A percentile compares a stretch with the other conserved stretches of the same genome.
These are phyloP conservation scores for Hylodesmum podocarpum DNA, from an alignment of 306 rosid genomes.

Conservation along the genomic window DNA sequence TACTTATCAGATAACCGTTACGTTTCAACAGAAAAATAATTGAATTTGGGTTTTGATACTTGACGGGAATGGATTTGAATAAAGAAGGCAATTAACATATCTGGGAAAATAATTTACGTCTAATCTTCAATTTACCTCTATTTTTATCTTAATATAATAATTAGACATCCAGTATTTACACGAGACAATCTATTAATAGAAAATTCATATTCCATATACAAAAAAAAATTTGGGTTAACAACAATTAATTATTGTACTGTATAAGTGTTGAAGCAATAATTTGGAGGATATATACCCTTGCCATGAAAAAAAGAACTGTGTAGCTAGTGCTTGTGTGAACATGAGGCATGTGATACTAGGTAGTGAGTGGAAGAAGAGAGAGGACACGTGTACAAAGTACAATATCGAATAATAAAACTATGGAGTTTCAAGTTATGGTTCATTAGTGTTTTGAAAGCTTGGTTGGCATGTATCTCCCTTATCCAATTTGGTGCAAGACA, in stretches of 20 bases:
- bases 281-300: too few relatives aligned
- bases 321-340: conserved; percentile 6
- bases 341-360: conserved; percentile 6
- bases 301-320: too few relatives aligned
- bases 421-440: conserved; percentile 27
- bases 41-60: conserved; percentile 1
- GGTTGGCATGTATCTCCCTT: not conserved
- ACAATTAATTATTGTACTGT: too few relatives aligned
- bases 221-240: too few relatives aligned
- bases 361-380: not conserved
- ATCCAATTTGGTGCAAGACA: conserved; percentile 29
- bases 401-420: not conserved
- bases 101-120: too few relatives aligned
- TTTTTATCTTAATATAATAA: too few relatives aligned
- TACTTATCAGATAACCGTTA: not conserved
- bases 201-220: too few relatives aligned
- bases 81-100: conserved; percentile 9
- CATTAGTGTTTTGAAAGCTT: conserved; percentile 11
- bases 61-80: conserved; percentile 20
- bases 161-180: too few relatives aligned
- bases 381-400: not conserved
- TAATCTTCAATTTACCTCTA: too few relatives aligned
- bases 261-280: too few relatives aligned
- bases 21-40: conserved; percentile 32
- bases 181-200: too few relatives aligned